phyloP scores from a whole-genome alignment of 192 early-diverging fungal species.

The Spinellus fusiger region DNA sequence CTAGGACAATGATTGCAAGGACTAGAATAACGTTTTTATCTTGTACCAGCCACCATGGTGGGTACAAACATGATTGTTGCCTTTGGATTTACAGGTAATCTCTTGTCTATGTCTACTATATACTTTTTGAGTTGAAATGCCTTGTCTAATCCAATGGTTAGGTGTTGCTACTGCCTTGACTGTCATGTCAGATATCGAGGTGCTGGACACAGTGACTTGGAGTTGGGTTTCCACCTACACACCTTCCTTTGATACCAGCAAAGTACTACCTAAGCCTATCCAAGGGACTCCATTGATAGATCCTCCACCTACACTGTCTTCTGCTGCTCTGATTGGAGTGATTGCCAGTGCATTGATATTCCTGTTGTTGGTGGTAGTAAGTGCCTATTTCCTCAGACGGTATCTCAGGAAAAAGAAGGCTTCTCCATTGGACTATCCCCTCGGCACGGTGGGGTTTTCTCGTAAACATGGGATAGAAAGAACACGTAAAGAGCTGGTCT shows the following conservation, averaged over 20 bases:
- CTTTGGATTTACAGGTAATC: conserved; percentile 28
- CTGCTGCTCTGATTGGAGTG: neutral
- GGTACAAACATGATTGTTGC: conserved; percentile 31
- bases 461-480: too few relatives aligned
- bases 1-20: neutral
- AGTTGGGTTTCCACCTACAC: conserved; percentile 24
- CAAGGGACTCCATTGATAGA: neutral
- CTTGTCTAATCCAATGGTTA: neutral
- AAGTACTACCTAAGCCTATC: neutral
- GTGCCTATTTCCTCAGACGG: too few relatives aligned
- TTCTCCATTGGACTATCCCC: too few relatives aligned
- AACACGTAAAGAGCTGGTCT: too few relatives aligned
- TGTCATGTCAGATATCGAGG: conserved; percentile 27
- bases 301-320: neutral
- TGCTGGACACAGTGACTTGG: conserved; percentile 24
- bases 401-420: too few relatives aligned
- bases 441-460: too few relatives aligned
- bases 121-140: neutral
- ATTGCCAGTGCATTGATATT: neutral
- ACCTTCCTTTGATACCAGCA: conserved; percentile 8
- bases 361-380: too few relatives aligned
- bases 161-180: conserved; percentile 26
- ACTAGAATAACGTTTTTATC: neutral
- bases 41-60: conserved; percentile 17
- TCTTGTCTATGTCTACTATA: neutral